Evolutionary conservation across 208 protist genomes (phyloP).

Genomic region (Leishmania major): DNA sequence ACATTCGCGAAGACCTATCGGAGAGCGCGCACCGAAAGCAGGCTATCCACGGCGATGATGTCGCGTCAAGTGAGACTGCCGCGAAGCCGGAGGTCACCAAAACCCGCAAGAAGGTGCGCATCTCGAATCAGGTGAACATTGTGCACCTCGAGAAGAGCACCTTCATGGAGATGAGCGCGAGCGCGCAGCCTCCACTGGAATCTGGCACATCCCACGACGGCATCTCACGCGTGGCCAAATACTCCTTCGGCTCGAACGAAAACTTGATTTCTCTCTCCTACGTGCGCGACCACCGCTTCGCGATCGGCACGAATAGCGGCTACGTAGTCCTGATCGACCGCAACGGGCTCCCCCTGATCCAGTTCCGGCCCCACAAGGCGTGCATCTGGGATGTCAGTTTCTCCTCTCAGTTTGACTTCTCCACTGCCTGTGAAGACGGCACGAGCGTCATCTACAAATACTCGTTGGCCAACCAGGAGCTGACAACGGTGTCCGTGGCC

Average conservation of each 20-base stretch:
- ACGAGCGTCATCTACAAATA: conserved; percentile 91
- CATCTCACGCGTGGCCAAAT: conserved; percentile 80
- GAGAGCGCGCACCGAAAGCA: conserved; percentile 56
- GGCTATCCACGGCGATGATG: conserved; percentile 60
- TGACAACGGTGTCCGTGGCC: conserved; percentile 79
- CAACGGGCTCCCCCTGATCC: conserved; percentile 85
- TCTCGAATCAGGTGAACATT: conserved; percentile 88
- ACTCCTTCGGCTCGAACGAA: conserved; percentile 81
- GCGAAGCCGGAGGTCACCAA: conserved; percentile 55
- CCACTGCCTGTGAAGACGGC: conserved; percentile 87
- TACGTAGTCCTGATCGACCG: conserved; percentile 88
- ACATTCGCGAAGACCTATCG: conserved; percentile 68
- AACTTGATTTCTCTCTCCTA: conserved; percentile 91
- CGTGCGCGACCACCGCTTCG: conserved; percentile 80
- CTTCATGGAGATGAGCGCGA: conserved; percentile 89
- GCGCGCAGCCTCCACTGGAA: conserved; percentile 52
- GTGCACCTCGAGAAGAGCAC: conserved; percentile 86
- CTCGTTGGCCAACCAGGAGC: conserved; percentile 74
- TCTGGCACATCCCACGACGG: conserved; percentile 59
- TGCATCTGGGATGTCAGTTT: conserved; percentile 91
- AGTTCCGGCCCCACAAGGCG: conserved; percentile 88
- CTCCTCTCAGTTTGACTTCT: conserved; percentile 82
- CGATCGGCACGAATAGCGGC: conserved; percentile 87
- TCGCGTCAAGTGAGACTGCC: conserved; percentile 17
- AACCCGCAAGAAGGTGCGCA: conserved; percentile 72